phyloP scores from a whole-genome alignment of 179 eudicot species.

The Patellifolia procumbens region DNA sequence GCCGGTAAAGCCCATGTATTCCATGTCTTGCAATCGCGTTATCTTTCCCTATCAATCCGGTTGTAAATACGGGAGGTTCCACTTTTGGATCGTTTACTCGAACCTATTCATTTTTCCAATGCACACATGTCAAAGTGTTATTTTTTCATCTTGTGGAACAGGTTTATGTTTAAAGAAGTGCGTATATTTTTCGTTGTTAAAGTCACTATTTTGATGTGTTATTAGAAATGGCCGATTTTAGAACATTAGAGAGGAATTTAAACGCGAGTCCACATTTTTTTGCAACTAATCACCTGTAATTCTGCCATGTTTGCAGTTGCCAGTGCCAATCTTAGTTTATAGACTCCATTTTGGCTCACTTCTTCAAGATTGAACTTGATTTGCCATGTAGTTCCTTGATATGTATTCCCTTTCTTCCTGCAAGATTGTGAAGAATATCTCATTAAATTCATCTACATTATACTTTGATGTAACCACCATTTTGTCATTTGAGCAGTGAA shows the following conservation, averaged over 20 bases:
- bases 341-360: constrained; percentile 40
- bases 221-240: no score
- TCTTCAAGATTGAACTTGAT: constrained; percentile 63
- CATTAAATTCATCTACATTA: neutral
- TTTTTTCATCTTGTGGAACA: neutral
- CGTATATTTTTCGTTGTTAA: no score
- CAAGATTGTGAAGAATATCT: neutral
- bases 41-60: constrained; percentile 65
- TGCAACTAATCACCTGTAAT: constrained; percentile 48
- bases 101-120: constrained; percentile 38
- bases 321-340: constrained; percentile 65
- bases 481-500: neutral
- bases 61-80: constrained; percentile 57
- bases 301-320: constrained; percentile 70
- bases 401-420: constrained; percentile 51
- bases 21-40: constrained; percentile 85
- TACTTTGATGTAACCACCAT: neutral
- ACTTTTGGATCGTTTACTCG: constrained; percentile 57
- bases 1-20: constrained; percentile 75
- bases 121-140: neutral
- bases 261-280: no score
- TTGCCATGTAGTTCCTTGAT: constrained; percentile 80
- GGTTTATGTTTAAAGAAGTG: no score
- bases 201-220: no score
- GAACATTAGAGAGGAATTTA: no score